Conservation (phyloP, 495 filamentous ascomycete genomes). For the Parachaetomium inaequale region DNA sequence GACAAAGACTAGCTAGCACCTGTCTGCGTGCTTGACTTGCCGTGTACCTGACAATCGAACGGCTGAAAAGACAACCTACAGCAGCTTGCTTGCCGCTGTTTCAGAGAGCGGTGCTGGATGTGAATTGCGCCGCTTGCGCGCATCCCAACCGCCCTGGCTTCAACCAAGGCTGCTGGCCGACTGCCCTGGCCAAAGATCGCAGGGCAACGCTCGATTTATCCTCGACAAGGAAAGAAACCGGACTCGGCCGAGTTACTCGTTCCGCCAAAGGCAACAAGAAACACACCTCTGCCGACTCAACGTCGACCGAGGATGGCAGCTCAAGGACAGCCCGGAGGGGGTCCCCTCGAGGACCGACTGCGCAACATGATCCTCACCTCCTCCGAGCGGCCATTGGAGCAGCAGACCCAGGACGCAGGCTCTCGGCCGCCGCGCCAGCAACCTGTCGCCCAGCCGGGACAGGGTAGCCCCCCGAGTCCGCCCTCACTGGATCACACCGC, state of each 20-base stretch:
- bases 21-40: background rate
- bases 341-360: conserved; percentile 41
- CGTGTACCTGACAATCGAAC: background rate
- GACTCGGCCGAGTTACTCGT: too few relatives aligned
- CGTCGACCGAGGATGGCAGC: conserved; percentile 25
- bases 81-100: background rate
- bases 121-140: background rate
- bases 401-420: background rate
- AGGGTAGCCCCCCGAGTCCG: background rate
- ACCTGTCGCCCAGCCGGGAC: background rate
- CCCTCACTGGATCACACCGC: background rate
- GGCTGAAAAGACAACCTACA: background rate
- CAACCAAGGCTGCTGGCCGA: background rate
- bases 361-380: conserved; percentile 42
- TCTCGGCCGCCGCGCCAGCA: background rate
- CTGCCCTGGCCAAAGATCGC: background rate
- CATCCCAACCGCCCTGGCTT: background rate
- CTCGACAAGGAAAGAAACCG: background rate
- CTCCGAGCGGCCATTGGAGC: conserved; percentile 15
- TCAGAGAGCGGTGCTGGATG: background rate
- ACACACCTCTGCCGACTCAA: background rate
- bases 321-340: conserved; percentile 15
- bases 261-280: background rate
- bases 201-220: background rate
- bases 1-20: background rate